Evolutionary conservation across 768 basidiomycete species (phyloP).

Genomic region (Lepiota brunneoincarnata): DNA sequence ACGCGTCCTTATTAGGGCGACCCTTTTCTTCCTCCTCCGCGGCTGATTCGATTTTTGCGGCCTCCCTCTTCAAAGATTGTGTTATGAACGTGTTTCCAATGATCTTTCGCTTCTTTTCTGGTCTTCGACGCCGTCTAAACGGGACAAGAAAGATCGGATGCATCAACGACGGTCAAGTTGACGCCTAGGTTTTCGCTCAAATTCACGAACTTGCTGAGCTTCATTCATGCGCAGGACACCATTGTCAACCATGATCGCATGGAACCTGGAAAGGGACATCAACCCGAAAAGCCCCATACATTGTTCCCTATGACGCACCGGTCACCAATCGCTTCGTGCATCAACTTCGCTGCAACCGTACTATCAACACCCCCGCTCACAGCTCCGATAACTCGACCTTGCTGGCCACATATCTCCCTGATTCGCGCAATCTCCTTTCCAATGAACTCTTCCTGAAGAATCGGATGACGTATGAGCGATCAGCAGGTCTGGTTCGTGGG

Average conservation of each 20-base stretch:
- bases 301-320: conserved; percentile 46
- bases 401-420: conserved; percentile 89
- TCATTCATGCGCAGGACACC: conserved; percentile 94
- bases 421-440: conserved; percentile 95
- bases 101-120: conserved; percentile 95
- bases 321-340: conserved; percentile 99
- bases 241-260: conserved; percentile 99
- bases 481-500: conserved; percentile 10
- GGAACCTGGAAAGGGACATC: conserved; percentile 61
- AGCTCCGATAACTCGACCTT: conserved; percentile 95
- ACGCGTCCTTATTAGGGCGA: conserved; percentile 82
- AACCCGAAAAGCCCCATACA: not conserved
- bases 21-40: conserved; percentile 78
- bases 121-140: conserved; percentile 90
- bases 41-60: conserved; percentile 78
- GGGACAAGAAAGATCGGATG: conserved; percentile 86
- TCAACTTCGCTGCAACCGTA: conserved; percentile 96
- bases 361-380: conserved; percentile 98
- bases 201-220: conserved; percentile 84
- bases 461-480: conserved; percentile 5
- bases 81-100: conserved; percentile 99
- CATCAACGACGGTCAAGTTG: conserved; percentile 94
- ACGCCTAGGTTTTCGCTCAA: conserved; percentile 91
- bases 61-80: conserved; percentile 96
- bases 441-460: conserved; percentile 87